These are phyloP conservation scores for Pseudozyma sp. DNA, from an alignment of 1,284 basidiomycete species.

Conservation along the genomic window DNA sequence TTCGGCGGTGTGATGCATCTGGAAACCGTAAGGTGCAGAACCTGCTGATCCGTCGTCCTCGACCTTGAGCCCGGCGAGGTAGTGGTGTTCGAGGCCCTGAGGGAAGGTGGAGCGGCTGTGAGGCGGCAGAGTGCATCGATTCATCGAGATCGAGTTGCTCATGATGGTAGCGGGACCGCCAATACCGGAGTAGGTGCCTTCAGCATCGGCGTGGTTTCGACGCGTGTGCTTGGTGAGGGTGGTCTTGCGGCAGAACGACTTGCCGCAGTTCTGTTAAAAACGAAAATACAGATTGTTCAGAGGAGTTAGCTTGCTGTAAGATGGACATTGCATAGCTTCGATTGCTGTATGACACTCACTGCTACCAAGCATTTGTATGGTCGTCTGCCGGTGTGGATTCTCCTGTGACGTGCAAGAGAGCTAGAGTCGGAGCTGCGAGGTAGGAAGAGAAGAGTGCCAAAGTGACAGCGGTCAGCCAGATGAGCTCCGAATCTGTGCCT, in stretches of 20 bases:
- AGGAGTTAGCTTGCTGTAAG: too few species aligned
- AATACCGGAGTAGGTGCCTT: constrained; percentile 24
- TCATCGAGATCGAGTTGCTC: constrained; percentile 46
- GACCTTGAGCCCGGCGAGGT: constrained; percentile 24
- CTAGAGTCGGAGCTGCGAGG: constrained; percentile 71
- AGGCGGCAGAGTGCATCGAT: constrained; percentile 32
- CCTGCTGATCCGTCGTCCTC: constrained; percentile 12
- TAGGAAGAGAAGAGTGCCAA: neutral
- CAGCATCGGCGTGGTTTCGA: constrained; percentile 60
- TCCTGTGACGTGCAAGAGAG: constrained; percentile 76
- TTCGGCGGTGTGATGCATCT: constrained; percentile 14
- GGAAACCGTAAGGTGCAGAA: constrained; percentile 11
- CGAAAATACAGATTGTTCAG: neutral
- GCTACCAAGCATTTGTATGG: constrained; percentile 68
- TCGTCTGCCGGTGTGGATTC: constrained; percentile 76
- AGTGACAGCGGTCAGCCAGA: neutral
- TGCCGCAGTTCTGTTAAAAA: constrained; percentile 45
- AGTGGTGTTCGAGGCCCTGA: constrained; percentile 38
- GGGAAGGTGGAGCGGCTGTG: constrained; percentile 42
- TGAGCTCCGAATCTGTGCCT: neutral
- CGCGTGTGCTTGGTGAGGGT: constrained; percentile 71
- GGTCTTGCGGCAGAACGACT: constrained; percentile 69
- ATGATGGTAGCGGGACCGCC: constrained; percentile 30
- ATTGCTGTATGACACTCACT: constrained; percentile 13
- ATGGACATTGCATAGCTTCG: too few species aligned